These are phyloP conservation scores for Fraxinus excelsior DNA, from an alignment of 257 asterid species.

Conservation along the genomic window DNA sequence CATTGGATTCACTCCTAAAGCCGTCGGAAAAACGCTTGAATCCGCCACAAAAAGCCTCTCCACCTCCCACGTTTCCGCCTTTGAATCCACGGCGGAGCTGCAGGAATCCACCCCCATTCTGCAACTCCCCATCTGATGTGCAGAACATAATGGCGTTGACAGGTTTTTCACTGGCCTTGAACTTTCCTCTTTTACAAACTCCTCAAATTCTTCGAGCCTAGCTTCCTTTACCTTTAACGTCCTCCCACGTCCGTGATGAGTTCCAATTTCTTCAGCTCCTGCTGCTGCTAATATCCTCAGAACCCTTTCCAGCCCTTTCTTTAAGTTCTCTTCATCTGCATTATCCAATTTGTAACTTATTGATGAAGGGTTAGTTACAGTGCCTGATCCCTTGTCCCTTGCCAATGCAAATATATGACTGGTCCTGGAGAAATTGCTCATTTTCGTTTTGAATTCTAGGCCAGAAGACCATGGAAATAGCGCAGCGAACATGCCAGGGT, in stretches of 20 bases:
- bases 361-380: constrained; percentile 32
- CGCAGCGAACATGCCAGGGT: constrained; percentile 78
- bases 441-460: constrained; percentile 49
- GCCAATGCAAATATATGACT: constrained; percentile 65
- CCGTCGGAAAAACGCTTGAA: constrained; percentile 85
- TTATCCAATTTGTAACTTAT: constrained; percentile 50
- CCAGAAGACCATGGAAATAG: constrained; percentile 81
- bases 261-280: constrained; percentile 90
- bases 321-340: constrained; percentile 47
- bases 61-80: constrained; percentile 81
- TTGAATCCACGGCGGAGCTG: constrained; percentile 54
- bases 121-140: constrained; percentile 97
- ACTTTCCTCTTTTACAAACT: constrained; percentile 63
- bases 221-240: constrained; percentile 56
- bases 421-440: constrained; percentile 66
- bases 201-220: constrained; percentile 47
- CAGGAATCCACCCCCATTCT: constrained; percentile 74
- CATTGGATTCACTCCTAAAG: constrained; percentile 94
- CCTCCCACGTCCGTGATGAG: constrained; percentile 55
- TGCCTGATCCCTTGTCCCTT: constrained; percentile 72
- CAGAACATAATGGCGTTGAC: constrained; percentile 62
- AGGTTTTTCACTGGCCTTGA: constrained; percentile 45
- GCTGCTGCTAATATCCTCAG: constrained; percentile 70
- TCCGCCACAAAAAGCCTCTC: constrained; percentile 74
- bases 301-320: constrained; percentile 58